Evolutionary conservation across 768 basidiomycete species (phyloP), one percentile per base, ranked within the genome.

Genomic region (Exidia glandulosa): DNA sequence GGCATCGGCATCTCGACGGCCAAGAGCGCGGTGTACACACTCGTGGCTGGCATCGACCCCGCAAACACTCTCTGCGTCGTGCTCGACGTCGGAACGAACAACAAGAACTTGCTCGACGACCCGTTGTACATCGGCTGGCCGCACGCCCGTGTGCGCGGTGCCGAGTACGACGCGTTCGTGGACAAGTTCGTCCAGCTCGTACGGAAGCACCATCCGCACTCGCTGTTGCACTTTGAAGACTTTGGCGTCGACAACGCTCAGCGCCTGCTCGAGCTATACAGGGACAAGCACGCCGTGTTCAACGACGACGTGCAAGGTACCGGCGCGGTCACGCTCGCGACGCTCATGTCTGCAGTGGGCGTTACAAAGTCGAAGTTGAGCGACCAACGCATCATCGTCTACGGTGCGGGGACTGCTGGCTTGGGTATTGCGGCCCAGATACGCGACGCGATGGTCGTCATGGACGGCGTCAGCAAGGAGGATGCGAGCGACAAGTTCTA

Each of bases 281-380:
- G 77, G 9, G 76, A 80, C 47, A 70, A 77, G n/a, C 86, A 88
- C 63, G 74, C 85, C 1, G 79, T 83, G 3, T 87, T 93, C 76
- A 94, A 94, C 68, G 91, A 94, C 63, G 90, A 94, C 68, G 87
- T 92, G 86, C 86, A 88, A 76, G 85, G 86, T 34, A 86, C 90
- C 9, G 85, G 88, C 30, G 84, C 87, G 0, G 87, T 90, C 32
- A 84, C 86, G 0, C 78, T 90, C 25, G 79, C 88, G 0, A 81
- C 82, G 12, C 70, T 87, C 47, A 83, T 87, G 76, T 77, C 87
- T 0, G 87, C 86, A 1, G 76, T 84, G 33, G 79, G 82, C 14
- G 81, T 88, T 14, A 87, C 86, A 13, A 83, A 80, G 67, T 69
- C 72, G 37, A 77, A 80, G 65, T 76, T 94, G 36, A 73, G 80